Conservation (phyloP, 345 rosid genomes). For the Camelina neglecta region DNA sequence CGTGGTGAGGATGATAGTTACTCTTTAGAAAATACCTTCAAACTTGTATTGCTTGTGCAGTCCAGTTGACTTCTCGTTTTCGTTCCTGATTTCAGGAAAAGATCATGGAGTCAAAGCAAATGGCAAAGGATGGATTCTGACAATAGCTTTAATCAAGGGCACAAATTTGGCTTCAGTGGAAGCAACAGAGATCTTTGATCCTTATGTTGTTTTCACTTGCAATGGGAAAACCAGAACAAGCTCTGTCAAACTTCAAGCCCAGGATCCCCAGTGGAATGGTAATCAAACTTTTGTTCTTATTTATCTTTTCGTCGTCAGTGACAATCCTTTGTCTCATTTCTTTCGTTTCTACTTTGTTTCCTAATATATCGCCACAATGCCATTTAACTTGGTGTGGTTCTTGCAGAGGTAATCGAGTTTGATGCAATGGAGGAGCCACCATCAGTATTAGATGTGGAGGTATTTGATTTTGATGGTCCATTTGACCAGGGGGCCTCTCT, state of each 20-base stretch:
- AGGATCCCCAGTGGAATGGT: slow-evolving; percentile 95
- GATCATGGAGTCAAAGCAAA: slow-evolving; percentile 69
- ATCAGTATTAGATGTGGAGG: slow-evolving; percentile 84
- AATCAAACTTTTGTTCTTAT: slow-evolving; percentile 23
- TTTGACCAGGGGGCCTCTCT: slow-evolving; percentile 87
- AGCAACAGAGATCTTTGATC: slow-evolving; percentile 64
- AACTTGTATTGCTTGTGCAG: neutral
- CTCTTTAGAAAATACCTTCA: neutral
- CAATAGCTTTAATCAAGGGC: slow-evolving; percentile 83
- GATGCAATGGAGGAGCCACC: slow-evolving; percentile 98
- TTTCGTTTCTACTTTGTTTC: neutral
- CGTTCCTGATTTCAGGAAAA: slow-evolving; percentile 50
- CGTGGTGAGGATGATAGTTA: slow-evolving; percentile 53
- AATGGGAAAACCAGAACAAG: slow-evolving; percentile 85
- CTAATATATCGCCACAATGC: slow-evolving; percentile 8
- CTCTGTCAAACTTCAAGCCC: slow-evolving; percentile 79
- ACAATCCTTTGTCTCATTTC: neutral
- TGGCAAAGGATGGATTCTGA: slow-evolving; percentile 93
- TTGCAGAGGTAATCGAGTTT: slow-evolving; percentile 86
- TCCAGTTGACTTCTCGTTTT: neutral
- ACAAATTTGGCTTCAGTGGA: slow-evolving; percentile 64
- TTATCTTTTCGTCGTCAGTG: slow-evolving; percentile 6
- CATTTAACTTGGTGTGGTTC: slow-evolving; percentile 30
- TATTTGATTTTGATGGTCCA: slow-evolving; percentile 92
- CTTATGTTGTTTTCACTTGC: slow-evolving; percentile 84